Percentiles rank a stretch among this genome's conserved stretches.
These are phyloP conservation scores for Xylaria multiplex DNA, from an alignment of 2,329 filamentous ascomycete genomes.

Conservation along the genomic window DNA sequence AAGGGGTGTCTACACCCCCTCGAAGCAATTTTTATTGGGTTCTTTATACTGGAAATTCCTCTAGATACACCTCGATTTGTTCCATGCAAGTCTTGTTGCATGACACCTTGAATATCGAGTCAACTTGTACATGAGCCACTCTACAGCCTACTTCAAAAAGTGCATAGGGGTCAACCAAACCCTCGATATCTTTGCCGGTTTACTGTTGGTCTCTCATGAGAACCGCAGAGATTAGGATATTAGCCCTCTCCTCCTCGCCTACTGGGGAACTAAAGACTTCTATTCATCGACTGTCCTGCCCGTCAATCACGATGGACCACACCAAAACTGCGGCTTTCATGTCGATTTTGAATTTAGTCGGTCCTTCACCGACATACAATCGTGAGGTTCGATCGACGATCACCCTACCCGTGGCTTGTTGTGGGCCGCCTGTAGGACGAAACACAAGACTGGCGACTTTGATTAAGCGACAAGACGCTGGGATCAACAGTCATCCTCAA, in stretches of 20 bases:
- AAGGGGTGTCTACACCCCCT: conserved; percentile 50
- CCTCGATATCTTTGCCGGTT: conserved; percentile 10
- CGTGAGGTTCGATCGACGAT: background rate
- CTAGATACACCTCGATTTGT: conserved; percentile 46
- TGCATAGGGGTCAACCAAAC: conserved; percentile 7
- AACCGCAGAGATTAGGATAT: conserved; percentile 13
- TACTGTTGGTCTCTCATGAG: conserved; percentile 9
- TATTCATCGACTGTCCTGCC: conserved; percentile 11
- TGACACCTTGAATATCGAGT: conserved; percentile 16
- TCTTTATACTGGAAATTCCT: conserved; percentile 50
- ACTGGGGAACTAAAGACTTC: background rate
- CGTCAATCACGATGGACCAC: conserved; percentile 12
- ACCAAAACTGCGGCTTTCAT: conserved; percentile 4
- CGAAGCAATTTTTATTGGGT: conserved; percentile 45
- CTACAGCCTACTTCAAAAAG: conserved; percentile 24
- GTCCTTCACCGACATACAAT: background rate
- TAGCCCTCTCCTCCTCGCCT: conserved; percentile 20
- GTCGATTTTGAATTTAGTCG: conserved; percentile 7
- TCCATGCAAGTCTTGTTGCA: conserved; percentile 1
- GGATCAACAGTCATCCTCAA: conserved; percentile 10
- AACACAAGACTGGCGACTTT: background rate
- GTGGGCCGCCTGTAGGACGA: background rate
- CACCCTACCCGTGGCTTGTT: background rate
- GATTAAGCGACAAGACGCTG: background rate
- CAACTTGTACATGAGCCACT: conserved; percentile 16